These are phyloP conservation scores for Discostella pseudostelligera DNA, from an alignment of 108 stramenopile genomes.

Conservation along the genomic window DNA sequence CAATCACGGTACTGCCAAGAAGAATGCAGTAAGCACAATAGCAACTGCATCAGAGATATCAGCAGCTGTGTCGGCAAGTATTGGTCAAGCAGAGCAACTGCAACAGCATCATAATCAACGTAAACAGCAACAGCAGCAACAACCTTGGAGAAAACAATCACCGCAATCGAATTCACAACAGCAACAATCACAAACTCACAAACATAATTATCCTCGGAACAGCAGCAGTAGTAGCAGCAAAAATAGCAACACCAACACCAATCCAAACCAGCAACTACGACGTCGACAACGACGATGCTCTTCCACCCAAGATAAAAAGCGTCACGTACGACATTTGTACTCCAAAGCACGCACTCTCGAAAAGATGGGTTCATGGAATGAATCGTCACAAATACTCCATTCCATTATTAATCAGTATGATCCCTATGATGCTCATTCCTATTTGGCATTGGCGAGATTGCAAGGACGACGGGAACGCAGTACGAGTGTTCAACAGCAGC, in stretches of 20 bases:
- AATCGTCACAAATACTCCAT: slow-evolving; percentile 45
- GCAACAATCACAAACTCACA: background rate
- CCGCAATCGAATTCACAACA: slow-evolving; percentile 2
- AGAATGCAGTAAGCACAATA: no score
- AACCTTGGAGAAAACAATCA: background rate
- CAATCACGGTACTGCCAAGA: no score
- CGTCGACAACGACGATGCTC: slow-evolving; percentile 12
- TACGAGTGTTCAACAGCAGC: background rate
- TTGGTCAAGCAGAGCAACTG: background rate
- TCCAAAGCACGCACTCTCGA: slow-evolving; percentile 22
- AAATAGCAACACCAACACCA: background rate
- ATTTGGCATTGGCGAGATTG: slow-evolving; percentile 70
- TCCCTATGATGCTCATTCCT: slow-evolving; percentile 64
- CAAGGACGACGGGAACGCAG: slow-evolving; percentile 54
- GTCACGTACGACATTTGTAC: slow-evolving; percentile 25
- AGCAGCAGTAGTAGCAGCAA: background rate
- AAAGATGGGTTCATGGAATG: slow-evolving; percentile 27
- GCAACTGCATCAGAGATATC: background rate
- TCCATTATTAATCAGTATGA: slow-evolving; percentile 54
- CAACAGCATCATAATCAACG: slow-evolving; percentile 14
- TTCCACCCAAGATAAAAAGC: slow-evolving; percentile 19
- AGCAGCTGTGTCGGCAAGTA: no score
- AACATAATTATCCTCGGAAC: background rate
- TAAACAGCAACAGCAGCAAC: slow-evolving; percentile 7
- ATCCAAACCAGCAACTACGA: background rate